Evolutionary conservation across 129 eudicot species (phyloP).

Genomic region (Flaveria bidentis): DNA sequence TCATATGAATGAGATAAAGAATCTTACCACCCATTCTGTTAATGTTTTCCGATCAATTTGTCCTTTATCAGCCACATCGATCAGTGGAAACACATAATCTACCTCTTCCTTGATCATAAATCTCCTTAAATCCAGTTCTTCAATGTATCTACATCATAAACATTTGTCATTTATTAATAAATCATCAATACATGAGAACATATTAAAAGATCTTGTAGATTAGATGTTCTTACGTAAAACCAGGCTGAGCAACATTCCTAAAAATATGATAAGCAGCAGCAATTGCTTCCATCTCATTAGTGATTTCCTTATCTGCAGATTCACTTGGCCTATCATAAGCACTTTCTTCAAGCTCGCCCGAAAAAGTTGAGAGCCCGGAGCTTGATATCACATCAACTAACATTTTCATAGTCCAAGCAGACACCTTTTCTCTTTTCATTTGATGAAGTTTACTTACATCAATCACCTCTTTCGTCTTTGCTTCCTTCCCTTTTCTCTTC

Average conservation of each 20-base stretch:
- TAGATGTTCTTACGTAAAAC: slow-evolving; percentile 48
- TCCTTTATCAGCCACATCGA: slow-evolving; percentile 71
- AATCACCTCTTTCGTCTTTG: slow-evolving; percentile 59
- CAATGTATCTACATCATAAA: slow-evolving; percentile 52
- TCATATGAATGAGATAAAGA: slow-evolving; percentile 7
- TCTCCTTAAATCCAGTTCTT: slow-evolving; percentile 66
- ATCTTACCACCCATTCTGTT: slow-evolving; percentile 89
- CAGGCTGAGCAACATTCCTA: slow-evolving; percentile 67
- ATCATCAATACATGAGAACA: background rate
- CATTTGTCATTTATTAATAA: background rate
- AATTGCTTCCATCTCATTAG: slow-evolving; percentile 81
- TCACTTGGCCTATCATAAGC: slow-evolving; percentile 54
- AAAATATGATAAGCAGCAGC: slow-evolving; percentile 90
- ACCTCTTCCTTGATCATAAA: slow-evolving; percentile 94
- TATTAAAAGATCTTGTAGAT: background rate
- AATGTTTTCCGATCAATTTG: slow-evolving; percentile 58
- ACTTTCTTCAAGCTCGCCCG: slow-evolving; percentile 62
- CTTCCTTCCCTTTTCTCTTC: slow-evolving; percentile 40
- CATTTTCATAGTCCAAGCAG: slow-evolving; percentile 93
- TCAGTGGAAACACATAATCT: slow-evolving; percentile 64
- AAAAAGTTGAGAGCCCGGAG: slow-evolving; percentile 75
- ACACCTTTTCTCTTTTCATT: slow-evolving; percentile 85
- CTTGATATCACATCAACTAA: slow-evolving; percentile 68
- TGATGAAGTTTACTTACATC: slow-evolving; percentile 74
- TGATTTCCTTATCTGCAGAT: slow-evolving; percentile 66